These are phyloP conservation scores for Colletotrichum sublineola DNA, from an alignment of 2,329 filamentous ascomycete species.

Conservation along the genomic window DNA sequence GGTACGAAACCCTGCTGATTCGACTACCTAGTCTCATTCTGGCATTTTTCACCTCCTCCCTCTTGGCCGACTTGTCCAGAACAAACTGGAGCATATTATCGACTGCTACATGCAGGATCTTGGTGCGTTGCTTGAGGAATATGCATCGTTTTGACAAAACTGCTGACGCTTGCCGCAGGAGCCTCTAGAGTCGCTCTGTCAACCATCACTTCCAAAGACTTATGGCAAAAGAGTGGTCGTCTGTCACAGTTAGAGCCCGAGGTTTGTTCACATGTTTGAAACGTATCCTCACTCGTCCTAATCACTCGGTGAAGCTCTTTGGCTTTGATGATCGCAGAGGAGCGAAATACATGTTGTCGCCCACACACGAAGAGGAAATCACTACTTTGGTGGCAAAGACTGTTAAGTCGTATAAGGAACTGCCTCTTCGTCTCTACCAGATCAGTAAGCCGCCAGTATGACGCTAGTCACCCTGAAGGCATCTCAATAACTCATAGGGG, in stretches of 20 bases:
- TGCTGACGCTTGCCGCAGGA: constrained; percentile 57
- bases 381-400: constrained; percentile 81
- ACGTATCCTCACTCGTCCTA: constrained; percentile 27
- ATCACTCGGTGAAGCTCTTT: constrained; percentile 72
- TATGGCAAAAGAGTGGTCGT: constrained; percentile 89
- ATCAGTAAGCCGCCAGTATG: constrained; percentile 71
- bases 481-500: constrained; percentile 23
- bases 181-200: constrained; percentile 88
- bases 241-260: constrained; percentile 80
- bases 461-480: neutral
- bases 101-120: constrained; percentile 89
- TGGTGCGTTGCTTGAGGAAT: constrained; percentile 59
- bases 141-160: neutral
- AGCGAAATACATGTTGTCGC: constrained; percentile 80
- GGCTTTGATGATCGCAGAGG: constrained; percentile 84
- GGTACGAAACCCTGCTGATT: neutral
- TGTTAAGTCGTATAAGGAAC: constrained; percentile 84
- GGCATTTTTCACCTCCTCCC: constrained; percentile 95
- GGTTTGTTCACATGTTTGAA: constrained; percentile 57
- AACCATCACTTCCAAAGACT: constrained; percentile 83
- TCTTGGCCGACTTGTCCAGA: constrained; percentile 85
- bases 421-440: constrained; percentile 91
- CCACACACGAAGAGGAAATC: constrained; percentile 98
- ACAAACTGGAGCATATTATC: constrained; percentile 87
- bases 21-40: constrained; percentile 75